Conservation (phyloP, 129 eudicot species). For the Dittrichia graveolens region DNA sequence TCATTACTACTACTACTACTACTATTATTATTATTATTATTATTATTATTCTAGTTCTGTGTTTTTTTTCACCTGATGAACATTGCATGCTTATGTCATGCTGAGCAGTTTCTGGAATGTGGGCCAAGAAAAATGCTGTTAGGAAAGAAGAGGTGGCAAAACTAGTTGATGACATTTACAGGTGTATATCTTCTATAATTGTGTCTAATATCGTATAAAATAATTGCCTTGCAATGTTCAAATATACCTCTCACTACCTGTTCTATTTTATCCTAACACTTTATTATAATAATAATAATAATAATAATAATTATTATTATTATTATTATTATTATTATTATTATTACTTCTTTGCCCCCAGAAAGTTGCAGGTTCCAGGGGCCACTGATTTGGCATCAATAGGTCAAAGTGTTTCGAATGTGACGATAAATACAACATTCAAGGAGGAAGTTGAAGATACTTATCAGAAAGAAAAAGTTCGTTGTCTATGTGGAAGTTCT, state of each 20-base stretch:
- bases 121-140: slow-evolving; percentile 74
- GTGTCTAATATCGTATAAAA: slow-evolving; percentile 6
- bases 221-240: slow-evolving; percentile 4
- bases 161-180: slow-evolving; percentile 89
- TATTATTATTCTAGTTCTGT: slow-evolving; percentile 2
- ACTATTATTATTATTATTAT: slow-evolving; percentile 1
- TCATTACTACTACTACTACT: too few relatives aligned
- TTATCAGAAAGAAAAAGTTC: slow-evolving; percentile 61
- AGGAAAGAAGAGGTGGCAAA: slow-evolving; percentile 86
- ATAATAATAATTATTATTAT: too few relatives aligned
- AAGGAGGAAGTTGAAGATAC: slow-evolving; percentile 71
- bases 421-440: slow-evolving; percentile 39
- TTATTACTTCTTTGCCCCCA: slow-evolving; percentile 31
- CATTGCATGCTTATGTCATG: slow-evolving; percentile 25
- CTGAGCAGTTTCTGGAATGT: slow-evolving; percentile 68
- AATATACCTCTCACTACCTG: neutral
- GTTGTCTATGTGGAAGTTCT: slow-evolving; percentile 86
- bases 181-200: slow-evolving; percentile 43
- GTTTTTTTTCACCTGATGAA: neutral
- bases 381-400: slow-evolving; percentile 80
- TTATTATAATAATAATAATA: neutral
- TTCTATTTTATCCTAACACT: slow-evolving; percentile 13
- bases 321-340: too few relatives aligned
- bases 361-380: slow-evolving; percentile 90
- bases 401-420: slow-evolving; percentile 61